Conservation (phyloP, 176 grass and related monocot species). For the Carex parvula region DNA sequence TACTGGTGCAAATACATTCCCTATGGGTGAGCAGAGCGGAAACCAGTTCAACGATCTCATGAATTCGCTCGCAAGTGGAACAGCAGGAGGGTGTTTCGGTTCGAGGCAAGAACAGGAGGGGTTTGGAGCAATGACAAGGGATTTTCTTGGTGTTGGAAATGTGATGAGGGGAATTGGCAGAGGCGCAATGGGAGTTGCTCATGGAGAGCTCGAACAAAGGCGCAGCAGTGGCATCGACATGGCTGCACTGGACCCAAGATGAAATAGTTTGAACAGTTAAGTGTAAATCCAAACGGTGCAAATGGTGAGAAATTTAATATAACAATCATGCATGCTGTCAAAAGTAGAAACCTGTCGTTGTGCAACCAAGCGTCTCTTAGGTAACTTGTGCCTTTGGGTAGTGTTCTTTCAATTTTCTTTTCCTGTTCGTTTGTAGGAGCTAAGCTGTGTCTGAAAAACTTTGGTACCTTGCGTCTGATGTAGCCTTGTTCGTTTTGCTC, state of each 20-base stretch:
- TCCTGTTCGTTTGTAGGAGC: constrained; percentile 6
- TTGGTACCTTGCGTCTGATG: constrained; percentile 25
- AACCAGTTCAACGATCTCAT: constrained; percentile 75
- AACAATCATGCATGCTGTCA: not conserved
- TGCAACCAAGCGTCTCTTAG: not conserved
- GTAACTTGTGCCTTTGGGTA: not conserved
- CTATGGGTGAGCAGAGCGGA: constrained; percentile 31
- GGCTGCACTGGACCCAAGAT: constrained; percentile 63
- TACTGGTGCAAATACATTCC: constrained; percentile 20
- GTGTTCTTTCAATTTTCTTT: not conserved
- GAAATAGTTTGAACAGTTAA: constrained; percentile 38
- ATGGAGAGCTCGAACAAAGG: constrained; percentile 21
- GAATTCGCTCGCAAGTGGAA: constrained; percentile 48
- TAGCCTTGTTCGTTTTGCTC: constrained; percentile 35
- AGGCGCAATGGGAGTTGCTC: constrained; percentile 32
- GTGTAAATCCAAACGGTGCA: not conserved
- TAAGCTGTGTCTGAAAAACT: constrained; percentile 16
- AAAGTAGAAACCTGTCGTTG: not conserved
- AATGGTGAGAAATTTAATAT: not conserved
- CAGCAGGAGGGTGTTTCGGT: constrained; percentile 24
- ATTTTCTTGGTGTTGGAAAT: constrained; percentile 86
- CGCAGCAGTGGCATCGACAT: constrained; percentile 39
- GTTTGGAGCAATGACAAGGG: constrained; percentile 47
- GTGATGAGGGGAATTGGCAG: constrained; percentile 48
- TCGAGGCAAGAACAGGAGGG: constrained; percentile 22